These are phyloP conservation scores for Lojkania enalia DNA, from an alignment of 2,329 filamentous ascomycete species.

Conservation along the genomic window DNA sequence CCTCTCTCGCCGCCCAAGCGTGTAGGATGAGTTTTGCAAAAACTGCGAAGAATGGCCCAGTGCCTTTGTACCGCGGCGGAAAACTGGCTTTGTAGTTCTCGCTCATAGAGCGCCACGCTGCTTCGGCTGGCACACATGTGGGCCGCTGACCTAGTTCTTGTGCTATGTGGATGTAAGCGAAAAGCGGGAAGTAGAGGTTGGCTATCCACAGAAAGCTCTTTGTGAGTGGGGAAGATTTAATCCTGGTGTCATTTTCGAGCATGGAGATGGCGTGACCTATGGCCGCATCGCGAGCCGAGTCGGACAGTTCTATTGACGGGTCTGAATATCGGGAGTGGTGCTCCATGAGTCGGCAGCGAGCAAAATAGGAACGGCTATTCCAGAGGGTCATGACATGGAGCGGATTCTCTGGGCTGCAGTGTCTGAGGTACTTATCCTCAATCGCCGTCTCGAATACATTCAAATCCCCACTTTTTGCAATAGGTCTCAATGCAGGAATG, in stretches of 20 bases:
- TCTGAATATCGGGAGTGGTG: conserved; percentile 43
- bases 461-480: conserved; percentile 33
- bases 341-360: conserved; percentile 56
- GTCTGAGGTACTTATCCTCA: conserved; percentile 43
- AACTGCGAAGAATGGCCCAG: conserved; percentile 34
- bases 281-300: conserved; percentile 28
- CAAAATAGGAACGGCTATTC: conserved; percentile 50
- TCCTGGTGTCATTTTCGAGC: conserved; percentile 53
- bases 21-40: conserved; percentile 64
- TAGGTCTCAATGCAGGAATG: conserved; percentile 36
- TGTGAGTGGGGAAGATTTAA: conserved; percentile 48
- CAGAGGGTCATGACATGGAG: conserved; percentile 54
- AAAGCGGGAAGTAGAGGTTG: conserved; percentile 53
- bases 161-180: conserved; percentile 52
- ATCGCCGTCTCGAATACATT: conserved; percentile 44
- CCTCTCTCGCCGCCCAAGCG: no score
- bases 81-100: conserved; percentile 50
- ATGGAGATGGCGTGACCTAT: conserved; percentile 43
- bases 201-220: conserved; percentile 50
- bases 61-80: conserved; percentile 4
- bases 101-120: conserved; percentile 53
- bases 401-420: conserved; percentile 37
- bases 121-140: conserved; percentile 32
- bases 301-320: conserved; percentile 14
- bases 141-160: conserved; percentile 50